phyloP scores from a whole-genome alignment of 2,329 filamentous ascomycete species.

The Rhinocladiella mackenziei region DNA sequence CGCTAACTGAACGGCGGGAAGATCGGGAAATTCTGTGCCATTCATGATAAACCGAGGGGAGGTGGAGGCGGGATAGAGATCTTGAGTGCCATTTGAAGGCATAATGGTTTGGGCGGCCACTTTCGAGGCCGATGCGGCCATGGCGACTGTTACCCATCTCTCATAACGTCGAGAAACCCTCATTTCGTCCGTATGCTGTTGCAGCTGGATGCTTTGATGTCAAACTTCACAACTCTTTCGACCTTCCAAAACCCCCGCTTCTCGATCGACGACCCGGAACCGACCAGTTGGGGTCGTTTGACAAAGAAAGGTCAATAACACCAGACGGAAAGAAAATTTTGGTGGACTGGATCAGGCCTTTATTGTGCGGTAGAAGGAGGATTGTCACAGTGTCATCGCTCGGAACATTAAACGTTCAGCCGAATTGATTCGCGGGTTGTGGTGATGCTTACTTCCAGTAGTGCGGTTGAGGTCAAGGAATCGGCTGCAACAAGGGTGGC shows the following conservation, averaged over 20 bases:
- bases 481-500: background rate
- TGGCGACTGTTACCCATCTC: slow-evolving; percentile 9
- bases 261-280: background rate
- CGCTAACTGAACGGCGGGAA: slow-evolving; percentile 19
- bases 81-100: slow-evolving; percentile 25
- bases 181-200: slow-evolving; percentile 8
- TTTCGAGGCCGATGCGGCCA: slow-evolving; percentile 10
- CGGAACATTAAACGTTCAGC: background rate
- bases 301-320: background rate
- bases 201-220: background rate
- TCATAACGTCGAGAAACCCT: background rate
- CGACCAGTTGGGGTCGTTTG: background rate
- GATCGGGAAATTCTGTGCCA: slow-evolving; percentile 20
- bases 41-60: slow-evolving; percentile 28
- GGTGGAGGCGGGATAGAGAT: slow-evolving; percentile 20
- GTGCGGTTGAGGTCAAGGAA: too few relatives aligned
- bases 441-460: slow-evolving; percentile 13
- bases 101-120: slow-evolving; percentile 23
- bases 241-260: background rate
- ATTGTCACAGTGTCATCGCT: background rate
- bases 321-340: background rate
- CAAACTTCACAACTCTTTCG: background rate
- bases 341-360: background rate
- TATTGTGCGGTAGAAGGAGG: too few relatives aligned
- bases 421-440: background rate